phyloP scores from a whole-genome alignment of 495 filamentous ascomycete species.

The Collariella sp. region DNA sequence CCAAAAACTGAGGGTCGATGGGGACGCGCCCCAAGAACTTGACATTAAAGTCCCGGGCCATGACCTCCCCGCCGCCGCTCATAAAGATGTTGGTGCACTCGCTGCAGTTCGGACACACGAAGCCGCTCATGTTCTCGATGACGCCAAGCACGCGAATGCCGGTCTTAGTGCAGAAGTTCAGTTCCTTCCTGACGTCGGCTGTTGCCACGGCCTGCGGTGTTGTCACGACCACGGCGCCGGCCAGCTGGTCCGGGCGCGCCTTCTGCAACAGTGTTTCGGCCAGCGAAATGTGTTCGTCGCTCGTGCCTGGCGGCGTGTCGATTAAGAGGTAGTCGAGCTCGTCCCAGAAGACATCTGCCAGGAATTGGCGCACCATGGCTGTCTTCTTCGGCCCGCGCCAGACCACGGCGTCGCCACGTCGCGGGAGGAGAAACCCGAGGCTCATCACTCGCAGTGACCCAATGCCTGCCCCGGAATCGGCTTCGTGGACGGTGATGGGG shows the following conservation, averaged over 20 bases:
- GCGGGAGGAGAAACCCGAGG: slow-evolving; percentile 78
- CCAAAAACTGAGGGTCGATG: slow-evolving; percentile 64
- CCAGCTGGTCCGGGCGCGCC: slow-evolving; percentile 51
- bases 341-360: slow-evolving; percentile 88
- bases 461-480: slow-evolving; percentile 37
- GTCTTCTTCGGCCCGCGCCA: slow-evolving; percentile 99
- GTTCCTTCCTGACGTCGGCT: slow-evolving; percentile 88
- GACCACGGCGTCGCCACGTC: slow-evolving; percentile 81
- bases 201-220: slow-evolving; percentile 93
- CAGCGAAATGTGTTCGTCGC: slow-evolving; percentile 93
- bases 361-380: slow-evolving; percentile 94
- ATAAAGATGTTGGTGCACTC: slow-evolving; percentile 90
- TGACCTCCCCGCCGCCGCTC: slow-evolving; percentile 78
- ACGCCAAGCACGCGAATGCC: slow-evolving; percentile 76
- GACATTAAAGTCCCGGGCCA: slow-evolving; percentile 80
- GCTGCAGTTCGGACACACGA: slow-evolving; percentile 89
- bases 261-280: slow-evolving; percentile 69
- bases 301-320: slow-evolving; percentile 93
- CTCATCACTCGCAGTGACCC: slow-evolving; percentile 84
- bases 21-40: slow-evolving; percentile 80
- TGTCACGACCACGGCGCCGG: slow-evolving; percentile 87
- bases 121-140: slow-evolving; percentile 96
- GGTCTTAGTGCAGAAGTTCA: slow-evolving; percentile 91
- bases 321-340: slow-evolving; percentile 81
- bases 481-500: slow-evolving; percentile 69